A percentile compares a stretch with the other conserved stretches of the same genome.
Evolutionary conservation across 2,329 filamentous ascomycete species (phyloP).

Genomic region (Lecanosticta acicola): DNA sequence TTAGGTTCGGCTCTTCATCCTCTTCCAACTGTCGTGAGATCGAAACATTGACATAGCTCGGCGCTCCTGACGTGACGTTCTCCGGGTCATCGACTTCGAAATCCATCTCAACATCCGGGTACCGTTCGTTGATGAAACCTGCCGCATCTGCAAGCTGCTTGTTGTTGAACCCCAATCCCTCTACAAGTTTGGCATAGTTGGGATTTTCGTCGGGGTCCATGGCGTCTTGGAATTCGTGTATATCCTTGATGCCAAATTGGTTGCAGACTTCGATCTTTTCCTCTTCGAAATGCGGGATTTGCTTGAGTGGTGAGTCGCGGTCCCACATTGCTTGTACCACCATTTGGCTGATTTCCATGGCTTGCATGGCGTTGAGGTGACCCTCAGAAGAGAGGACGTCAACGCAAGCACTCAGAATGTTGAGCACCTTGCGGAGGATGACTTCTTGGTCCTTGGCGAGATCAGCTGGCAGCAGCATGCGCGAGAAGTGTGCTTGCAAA

Average conservation of each 20-base stretch:
- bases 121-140: slow-evolving; percentile 90
- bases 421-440: slow-evolving; percentile 76
- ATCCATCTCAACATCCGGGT: slow-evolving; percentile 88
- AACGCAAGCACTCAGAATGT: slow-evolving; percentile 83
- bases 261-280: slow-evolving; percentile 78
- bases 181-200: slow-evolving; percentile 70
- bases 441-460: slow-evolving; percentile 92
- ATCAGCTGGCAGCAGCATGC: slow-evolving; percentile 94
- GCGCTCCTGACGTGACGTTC: slow-evolving; percentile 70
- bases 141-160: slow-evolving; percentile 83
- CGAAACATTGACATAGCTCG: slow-evolving; percentile 75
- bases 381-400: slow-evolving; percentile 95
- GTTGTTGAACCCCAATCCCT: slow-evolving; percentile 71
- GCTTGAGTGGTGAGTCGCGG: slow-evolving; percentile 90
- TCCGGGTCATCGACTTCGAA: slow-evolving; percentile 80
- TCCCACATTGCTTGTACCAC: slow-evolving; percentile 99
- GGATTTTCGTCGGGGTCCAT: slow-evolving; percentile 95
- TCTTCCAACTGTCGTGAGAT: slow-evolving; percentile 75
- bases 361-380: slow-evolving; percentile 92
- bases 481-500: slow-evolving; percentile 91
- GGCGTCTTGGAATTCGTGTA: slow-evolving; percentile 97
- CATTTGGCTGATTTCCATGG: slow-evolving; percentile 99
- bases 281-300: slow-evolving; percentile 89
- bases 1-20: slow-evolving; percentile 68
- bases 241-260: slow-evolving; percentile 78